These are phyloP conservation scores for Beta vulgaris DNA, from an alignment of 148 eudicot genomes.

Conservation along the genomic window DNA sequence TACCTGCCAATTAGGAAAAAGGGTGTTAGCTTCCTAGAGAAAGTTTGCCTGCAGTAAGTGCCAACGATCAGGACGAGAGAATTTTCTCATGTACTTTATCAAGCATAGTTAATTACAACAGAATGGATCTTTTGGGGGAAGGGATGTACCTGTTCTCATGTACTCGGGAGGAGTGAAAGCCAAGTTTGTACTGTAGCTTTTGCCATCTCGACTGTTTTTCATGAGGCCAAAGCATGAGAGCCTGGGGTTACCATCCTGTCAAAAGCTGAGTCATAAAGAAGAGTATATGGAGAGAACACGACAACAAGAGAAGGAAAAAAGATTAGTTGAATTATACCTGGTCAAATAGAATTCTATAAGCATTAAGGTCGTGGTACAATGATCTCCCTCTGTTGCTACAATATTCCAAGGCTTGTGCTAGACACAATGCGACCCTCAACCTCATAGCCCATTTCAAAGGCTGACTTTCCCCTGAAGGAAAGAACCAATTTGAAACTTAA, in stretches of 20 bases:
- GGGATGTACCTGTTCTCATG: slow-evolving; percentile 70
- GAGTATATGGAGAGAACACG: neutral
- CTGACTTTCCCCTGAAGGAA: slow-evolving; percentile 64
- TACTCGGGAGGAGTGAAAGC: slow-evolving; percentile 96
- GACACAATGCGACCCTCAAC: slow-evolving; percentile 68
- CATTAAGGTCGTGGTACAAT: slow-evolving; percentile 82
- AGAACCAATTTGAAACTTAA: slow-evolving; percentile 5
- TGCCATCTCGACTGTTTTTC: slow-evolving; percentile 93
- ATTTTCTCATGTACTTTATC: too few relatives aligned
- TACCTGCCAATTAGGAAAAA: slow-evolving; percentile 51
- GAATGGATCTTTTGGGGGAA: neutral
- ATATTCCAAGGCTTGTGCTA: slow-evolving; percentile 88
- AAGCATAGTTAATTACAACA: neutral
- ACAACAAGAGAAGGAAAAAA: neutral
- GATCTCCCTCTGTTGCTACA: slow-evolving; percentile 81
- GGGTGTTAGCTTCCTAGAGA: slow-evolving; percentile 20
- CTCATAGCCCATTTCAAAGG: slow-evolving; percentile 93
- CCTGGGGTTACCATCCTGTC: slow-evolving; percentile 87
- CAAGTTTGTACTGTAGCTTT: slow-evolving; percentile 84
- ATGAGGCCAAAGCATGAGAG: slow-evolving; percentile 91
- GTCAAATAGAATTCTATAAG: slow-evolving; percentile 78
- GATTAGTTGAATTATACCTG: slow-evolving; percentile 36
- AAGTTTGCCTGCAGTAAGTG: neutral
- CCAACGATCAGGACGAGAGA: too few relatives aligned
- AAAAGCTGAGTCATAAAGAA: slow-evolving; percentile 30